Percentiles rank a stretch among this genome's conserved stretches.
Conservation (phyloP, 805 yeast genomes). For the Debaryomyces tyrocola region DNA sequence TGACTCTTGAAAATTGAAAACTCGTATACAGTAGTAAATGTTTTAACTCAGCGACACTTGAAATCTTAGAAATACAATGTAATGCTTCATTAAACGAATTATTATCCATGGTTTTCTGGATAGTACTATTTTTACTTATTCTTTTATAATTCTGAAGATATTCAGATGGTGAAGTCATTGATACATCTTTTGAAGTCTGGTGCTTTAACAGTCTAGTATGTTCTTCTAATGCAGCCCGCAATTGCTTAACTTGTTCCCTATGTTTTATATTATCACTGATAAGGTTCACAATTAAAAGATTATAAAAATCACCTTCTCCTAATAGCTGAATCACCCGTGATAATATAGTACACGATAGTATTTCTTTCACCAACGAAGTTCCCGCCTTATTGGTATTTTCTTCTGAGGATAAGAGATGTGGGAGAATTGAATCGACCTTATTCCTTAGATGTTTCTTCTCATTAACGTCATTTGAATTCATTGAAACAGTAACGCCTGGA, state of each 20-base stretch:
- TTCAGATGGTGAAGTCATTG: neutral
- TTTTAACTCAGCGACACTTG: conserved; percentile 42
- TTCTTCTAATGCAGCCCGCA: conserved; percentile 67
- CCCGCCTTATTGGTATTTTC: conserved; percentile 53
- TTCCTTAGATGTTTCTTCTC: conserved; percentile 52
- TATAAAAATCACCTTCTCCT: conserved; percentile 76
- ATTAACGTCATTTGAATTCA: conserved; percentile 28
- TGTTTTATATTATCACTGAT: conserved; percentile 70
- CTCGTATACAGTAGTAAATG: conserved; percentile 49
- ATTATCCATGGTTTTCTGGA: conserved; percentile 7
- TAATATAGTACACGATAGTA: conserved; percentile 50
- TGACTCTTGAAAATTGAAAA: conserved; percentile 35
- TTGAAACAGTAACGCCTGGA: conserved; percentile 46
- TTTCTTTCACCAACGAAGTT: conserved; percentile 55
- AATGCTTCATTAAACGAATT: conserved; percentile 15
- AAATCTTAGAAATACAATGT: conserved; percentile 9
- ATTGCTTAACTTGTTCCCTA: conserved; percentile 67
- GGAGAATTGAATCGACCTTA: conserved; percentile 44
- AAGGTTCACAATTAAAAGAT: conserved; percentile 56
- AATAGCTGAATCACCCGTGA: conserved; percentile 57
- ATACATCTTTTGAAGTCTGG: neutral
- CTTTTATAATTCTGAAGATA: neutral
- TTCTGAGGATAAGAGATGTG: conserved; percentile 45
- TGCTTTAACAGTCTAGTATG: conserved; percentile 42
- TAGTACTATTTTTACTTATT: neutral